phyloP scores from a whole-genome alignment of 352 stramenopile genomes.

The Aphanomyces invadans region DNA sequence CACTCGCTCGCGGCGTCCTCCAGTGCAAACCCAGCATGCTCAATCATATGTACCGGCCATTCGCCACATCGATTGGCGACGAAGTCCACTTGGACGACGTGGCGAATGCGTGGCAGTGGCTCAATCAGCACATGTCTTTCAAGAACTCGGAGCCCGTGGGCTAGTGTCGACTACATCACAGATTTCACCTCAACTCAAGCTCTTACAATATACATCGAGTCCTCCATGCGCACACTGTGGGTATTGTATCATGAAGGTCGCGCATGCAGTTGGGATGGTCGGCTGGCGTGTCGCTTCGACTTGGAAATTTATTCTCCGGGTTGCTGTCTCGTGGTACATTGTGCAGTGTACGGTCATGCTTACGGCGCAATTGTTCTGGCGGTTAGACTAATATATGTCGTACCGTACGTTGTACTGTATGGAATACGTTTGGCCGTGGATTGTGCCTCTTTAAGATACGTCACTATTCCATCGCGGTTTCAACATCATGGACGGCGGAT shows the following conservation, averaged over 20 bases:
- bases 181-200: too few species aligned
- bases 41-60: not conserved
- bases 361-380: not conserved
- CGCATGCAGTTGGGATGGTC: too few species aligned
- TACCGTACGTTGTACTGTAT: not conserved
- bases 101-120: not conserved
- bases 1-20: not conserved
- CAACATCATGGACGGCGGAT: not conserved
- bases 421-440: too few species aligned
- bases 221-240: too few species aligned
- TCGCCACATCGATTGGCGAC: not conserved
- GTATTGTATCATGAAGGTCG: too few species aligned
- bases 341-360: too few species aligned
- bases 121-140: not conserved
- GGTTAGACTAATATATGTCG: not conserved
- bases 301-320: too few species aligned
- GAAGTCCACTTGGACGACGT: not conserved
- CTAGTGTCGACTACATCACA: too few species aligned
- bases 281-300: too few species aligned
- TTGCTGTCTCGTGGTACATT: too few species aligned
- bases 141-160: not conserved
- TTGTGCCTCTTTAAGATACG: not conserved
- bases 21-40: not conserved
- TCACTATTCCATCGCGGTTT: not conserved
- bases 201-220: too few species aligned